Conservation (phyloP, 345 rosid genomes). For the Salix caprea region DNA sequence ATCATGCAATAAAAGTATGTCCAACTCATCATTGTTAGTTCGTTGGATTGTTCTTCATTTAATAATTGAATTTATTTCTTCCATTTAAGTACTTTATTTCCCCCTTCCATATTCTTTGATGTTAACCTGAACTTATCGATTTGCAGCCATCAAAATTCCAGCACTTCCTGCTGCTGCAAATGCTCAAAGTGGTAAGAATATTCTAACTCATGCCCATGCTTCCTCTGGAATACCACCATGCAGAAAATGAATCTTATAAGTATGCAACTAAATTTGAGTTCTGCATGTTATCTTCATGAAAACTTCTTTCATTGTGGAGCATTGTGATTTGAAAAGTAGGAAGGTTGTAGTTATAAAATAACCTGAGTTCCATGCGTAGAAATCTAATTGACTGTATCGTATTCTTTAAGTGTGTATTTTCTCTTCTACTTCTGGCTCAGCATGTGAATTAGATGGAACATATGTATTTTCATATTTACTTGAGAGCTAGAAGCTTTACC, state of each 20-base stretch:
- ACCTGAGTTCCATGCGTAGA: background rate
- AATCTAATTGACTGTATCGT: background rate
- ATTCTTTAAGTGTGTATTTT: too few relatives aligned
- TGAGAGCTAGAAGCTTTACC: background rate
- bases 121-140: background rate
- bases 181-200: conserved; percentile 55
- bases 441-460: background rate
- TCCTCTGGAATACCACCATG: background rate
- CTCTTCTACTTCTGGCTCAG: background rate
- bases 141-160: conserved; percentile 75
- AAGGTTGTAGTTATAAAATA: background rate
- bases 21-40: background rate
- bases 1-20: conserved; percentile 71
- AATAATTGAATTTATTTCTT: background rate
- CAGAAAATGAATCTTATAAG: background rate
- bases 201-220: background rate
- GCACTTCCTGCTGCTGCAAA: conserved; percentile 96
- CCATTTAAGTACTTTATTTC: background rate
- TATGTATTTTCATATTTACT: too few relatives aligned
- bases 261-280: too few relatives aligned
- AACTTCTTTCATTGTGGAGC: background rate
- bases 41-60: background rate
- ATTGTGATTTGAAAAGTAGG: background rate
- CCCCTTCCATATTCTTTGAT: background rate
- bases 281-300: too few relatives aligned